Evolutionary conservation across 2,329 filamentous ascomycete species (phyloP).

Genomic region (Fusarium metavorans): DNA sequence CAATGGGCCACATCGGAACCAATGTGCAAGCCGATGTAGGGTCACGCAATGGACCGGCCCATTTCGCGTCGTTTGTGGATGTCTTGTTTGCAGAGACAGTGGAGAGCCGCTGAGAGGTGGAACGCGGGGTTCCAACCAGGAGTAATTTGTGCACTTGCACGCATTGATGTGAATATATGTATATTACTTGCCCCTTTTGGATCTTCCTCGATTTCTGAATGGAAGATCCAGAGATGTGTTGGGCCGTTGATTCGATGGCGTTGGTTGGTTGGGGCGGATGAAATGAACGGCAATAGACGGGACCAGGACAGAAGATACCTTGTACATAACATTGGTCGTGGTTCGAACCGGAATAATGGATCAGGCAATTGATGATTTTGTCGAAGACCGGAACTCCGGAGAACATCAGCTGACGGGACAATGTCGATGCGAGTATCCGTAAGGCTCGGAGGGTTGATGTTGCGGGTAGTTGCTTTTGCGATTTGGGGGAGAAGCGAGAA

Average conservation of each 20-base stretch:
- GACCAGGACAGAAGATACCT: constrained; percentile 3
- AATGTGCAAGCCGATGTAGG: constrained; percentile 36
- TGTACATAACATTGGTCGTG: not conserved
- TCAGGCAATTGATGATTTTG: not conserved
- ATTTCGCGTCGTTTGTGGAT: constrained; percentile 41
- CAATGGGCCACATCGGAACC: constrained; percentile 40
- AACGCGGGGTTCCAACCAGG: not conserved
- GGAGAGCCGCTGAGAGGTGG: constrained; percentile 31
- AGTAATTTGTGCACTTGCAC: not conserved
- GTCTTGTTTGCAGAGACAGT: constrained; percentile 42
- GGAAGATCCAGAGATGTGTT: not conserved
- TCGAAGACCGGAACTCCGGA: not conserved
- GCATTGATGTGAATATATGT: not conserved
- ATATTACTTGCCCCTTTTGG: not conserved
- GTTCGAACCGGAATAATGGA: not conserved
- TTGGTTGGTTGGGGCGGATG: constrained; percentile 5
- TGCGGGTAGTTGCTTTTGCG: constrained; percentile 5
- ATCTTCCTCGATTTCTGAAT: not conserved
- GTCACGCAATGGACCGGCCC: constrained; percentile 23
- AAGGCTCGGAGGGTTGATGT: not conserved
- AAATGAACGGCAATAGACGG: not conserved
- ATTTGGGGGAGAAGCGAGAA: constrained; percentile 7
- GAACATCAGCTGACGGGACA: not conserved
- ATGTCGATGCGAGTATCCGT: not conserved
- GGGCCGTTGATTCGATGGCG: constrained; percentile 6